phyloP scores from a whole-genome alignment of 805 yeast species.

The Kuraishia hungarica region DNA sequence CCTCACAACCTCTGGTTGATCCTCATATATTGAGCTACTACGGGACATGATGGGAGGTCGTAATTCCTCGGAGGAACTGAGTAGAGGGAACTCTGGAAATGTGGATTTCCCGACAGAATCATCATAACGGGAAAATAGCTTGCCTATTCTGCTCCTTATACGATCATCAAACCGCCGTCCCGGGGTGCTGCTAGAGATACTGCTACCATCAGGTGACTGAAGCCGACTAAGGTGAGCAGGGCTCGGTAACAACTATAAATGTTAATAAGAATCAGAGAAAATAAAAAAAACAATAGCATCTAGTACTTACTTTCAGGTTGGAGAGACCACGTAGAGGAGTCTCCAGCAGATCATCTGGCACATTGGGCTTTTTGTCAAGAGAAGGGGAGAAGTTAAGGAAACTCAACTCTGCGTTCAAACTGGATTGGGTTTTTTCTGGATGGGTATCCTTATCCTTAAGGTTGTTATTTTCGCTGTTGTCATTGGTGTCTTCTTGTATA shows the following conservation, averaged over 20 bases:
- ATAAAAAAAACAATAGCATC: too few relatives aligned
- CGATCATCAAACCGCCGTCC: constrained; percentile 3
- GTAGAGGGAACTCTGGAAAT: not conserved
- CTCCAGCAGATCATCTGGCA: not conserved
- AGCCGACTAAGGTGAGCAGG: not conserved
- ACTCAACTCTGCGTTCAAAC: not conserved
- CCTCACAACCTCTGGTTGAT: constrained; percentile 11
- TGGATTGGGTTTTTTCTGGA: not conserved
- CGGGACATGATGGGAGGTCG: not conserved
- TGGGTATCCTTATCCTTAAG: not conserved
- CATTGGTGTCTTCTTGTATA: not conserved
- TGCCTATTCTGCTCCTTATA: constrained; percentile 1
- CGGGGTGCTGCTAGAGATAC: not conserved
- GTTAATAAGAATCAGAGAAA: not conserved
- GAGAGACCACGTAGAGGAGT: not conserved
- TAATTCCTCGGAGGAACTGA: not conserved
- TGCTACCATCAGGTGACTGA: not conserved
- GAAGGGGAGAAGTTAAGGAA: not conserved
- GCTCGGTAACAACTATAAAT: not conserved
- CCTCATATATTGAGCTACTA: not conserved
- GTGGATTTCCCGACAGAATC: not conserved
- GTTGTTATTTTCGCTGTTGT: not conserved
- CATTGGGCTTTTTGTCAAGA: not conserved
- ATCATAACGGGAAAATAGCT: not conserved
- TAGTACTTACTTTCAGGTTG: not conserved